Base-by-base conservation (phyloP, 805 yeast genomes). In the Lipomyces yamadae region DNA sequence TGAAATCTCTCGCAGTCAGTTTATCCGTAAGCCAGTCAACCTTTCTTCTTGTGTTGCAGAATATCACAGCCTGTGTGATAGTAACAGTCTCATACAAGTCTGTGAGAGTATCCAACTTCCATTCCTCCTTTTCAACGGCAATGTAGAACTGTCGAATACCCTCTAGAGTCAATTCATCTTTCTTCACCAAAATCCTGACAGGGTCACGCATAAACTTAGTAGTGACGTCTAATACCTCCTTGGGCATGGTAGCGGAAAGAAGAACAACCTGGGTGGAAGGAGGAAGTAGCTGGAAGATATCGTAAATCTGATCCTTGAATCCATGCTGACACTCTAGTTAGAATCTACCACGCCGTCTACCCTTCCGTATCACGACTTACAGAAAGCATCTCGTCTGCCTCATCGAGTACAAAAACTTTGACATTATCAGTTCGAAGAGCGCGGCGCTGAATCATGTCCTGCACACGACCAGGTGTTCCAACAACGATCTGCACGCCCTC, bases 391-490 rank as follows among this genome's bases (percentile, higher is more conserved):
- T 95, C 98, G 82, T 95, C 99, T 24, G 99, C 99, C 81, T 95
- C 99, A 80, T 95, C 99, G 74, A 95, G 81, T 70, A 95, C 86
- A 72, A 94, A 82, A 90, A 95, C 89, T 82, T 93, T 92, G 72
- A 92, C 83, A 74, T 88, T 84, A 73, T 92, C 86, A 15, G 95
- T 86, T 70, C 83, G 82, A 74, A 95, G 82, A 73, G 84, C 84
- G 72, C 96, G 86, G 79, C 97, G 86, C 76, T 90, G 90, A 70
- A 95, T 87, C 89, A 95, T 87, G 80, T 95, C 99, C 69, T 85
- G 79, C 52, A 94, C 97, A 76, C 99, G 85, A 64, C 99, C 99
- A 42, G 99, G 99, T 11, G 99, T 95, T 61, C 99, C 99, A 77
- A 95, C 93, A 53, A 95, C 91, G 53, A 95, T 88, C 75, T 95